Conservation (phyloP, 768 basidiomycete species). For the Pleurotus salmoneostramineus region DNA sequence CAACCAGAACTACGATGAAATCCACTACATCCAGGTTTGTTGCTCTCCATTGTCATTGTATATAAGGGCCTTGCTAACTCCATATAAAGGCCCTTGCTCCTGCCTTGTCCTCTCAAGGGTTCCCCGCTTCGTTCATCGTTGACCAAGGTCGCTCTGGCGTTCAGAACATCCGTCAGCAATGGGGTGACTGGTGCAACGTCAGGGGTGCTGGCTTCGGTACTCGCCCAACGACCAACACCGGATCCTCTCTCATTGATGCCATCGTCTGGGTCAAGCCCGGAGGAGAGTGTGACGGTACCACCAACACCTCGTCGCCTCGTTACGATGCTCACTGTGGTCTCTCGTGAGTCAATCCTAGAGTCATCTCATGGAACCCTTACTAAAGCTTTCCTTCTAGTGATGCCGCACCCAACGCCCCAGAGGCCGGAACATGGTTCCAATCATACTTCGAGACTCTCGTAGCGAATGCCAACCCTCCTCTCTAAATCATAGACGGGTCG, state of each 20-base stretch:
- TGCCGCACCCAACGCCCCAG: slow-evolving; percentile 51
- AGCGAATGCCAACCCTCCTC: slow-evolving; percentile 45
- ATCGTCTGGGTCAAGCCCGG: slow-evolving; percentile 69
- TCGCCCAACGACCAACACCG: slow-evolving; percentile 54
- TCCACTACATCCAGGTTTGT: slow-evolving; percentile 51
- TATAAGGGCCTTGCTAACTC: no score
- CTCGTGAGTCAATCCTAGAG: slow-evolving; percentile 30
- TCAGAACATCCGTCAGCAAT: slow-evolving; percentile 54
- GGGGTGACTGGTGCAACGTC: slow-evolving; percentile 73
- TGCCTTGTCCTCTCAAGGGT: slow-evolving; percentile 35
- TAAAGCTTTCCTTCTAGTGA: slow-evolving; percentile 30
- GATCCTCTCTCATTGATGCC: slow-evolving; percentile 49
- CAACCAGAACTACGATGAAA: slow-evolving; percentile 59
- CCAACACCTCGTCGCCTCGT: slow-evolving; percentile 47
- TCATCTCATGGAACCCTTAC: slow-evolving; percentile 4
- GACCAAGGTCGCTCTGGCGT: slow-evolving; percentile 64
- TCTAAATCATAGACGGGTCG: slow-evolving; percentile 24
- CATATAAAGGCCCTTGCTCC: slow-evolving; percentile 43
- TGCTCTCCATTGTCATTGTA: neutral
- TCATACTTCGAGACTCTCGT: slow-evolving; percentile 59
- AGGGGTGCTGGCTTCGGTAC: slow-evolving; percentile 60
- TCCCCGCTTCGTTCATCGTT: slow-evolving; percentile 61
- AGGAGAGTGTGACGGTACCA: slow-evolving; percentile 64
- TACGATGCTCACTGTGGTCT: slow-evolving; percentile 49
- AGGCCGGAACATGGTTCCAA: slow-evolving; percentile 69